Percentiles rank a stretch among this genome's conserved stretches.
Conservation (phyloP, 2,329 filamentous ascomycete species). For the Exophiala xenobiotica region DNA sequence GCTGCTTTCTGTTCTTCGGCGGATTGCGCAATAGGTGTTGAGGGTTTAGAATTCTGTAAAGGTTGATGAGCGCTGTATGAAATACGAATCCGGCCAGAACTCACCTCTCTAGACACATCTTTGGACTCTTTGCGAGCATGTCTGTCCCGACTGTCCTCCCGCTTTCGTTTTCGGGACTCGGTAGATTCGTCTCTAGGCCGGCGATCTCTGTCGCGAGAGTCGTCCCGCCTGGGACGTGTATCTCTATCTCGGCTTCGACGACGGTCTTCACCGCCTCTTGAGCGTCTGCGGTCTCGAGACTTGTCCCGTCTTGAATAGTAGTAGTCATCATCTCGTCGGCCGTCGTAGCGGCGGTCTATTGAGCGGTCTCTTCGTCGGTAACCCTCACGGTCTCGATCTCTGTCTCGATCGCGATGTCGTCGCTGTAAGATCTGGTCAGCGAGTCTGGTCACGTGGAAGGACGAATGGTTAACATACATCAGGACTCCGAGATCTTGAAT, state of each 20-base stretch:
- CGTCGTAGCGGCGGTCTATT: conserved; percentile 51
- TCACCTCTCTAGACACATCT: conserved; percentile 58
- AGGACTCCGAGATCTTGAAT: conserved; percentile 41
- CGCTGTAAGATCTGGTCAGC: conserved; percentile 17
- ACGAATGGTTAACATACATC: conserved; percentile 40
- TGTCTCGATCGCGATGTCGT: conserved; percentile 31
- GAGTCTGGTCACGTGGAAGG: neutral
- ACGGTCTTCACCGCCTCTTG: conserved; percentile 53
- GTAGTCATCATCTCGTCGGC: conserved; percentile 64
- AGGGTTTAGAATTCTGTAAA: conserved; percentile 55
- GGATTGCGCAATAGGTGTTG: conserved; percentile 49
- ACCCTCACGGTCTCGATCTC: conserved; percentile 54
- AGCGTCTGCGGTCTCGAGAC: conserved; percentile 65
- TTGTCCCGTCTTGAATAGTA: conserved; percentile 63
- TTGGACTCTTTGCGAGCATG: conserved; percentile 51
- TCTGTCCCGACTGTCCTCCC: conserved; percentile 63
- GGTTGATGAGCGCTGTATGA: conserved; percentile 29
- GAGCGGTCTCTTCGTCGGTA: conserved; percentile 70
- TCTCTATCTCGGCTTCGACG: conserved; percentile 68
- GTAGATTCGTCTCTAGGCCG: conserved; percentile 67
- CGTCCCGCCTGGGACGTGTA: conserved; percentile 68
- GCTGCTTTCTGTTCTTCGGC: conserved; percentile 78
- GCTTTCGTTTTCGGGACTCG: conserved; percentile 68
- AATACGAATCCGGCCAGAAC: conserved; percentile 33
- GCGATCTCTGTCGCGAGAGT: conserved; percentile 64